Evolutionary conservation across 192 early-diverging fungal species (phyloP).

Genomic region (Pilobolus umbonatus): DNA sequence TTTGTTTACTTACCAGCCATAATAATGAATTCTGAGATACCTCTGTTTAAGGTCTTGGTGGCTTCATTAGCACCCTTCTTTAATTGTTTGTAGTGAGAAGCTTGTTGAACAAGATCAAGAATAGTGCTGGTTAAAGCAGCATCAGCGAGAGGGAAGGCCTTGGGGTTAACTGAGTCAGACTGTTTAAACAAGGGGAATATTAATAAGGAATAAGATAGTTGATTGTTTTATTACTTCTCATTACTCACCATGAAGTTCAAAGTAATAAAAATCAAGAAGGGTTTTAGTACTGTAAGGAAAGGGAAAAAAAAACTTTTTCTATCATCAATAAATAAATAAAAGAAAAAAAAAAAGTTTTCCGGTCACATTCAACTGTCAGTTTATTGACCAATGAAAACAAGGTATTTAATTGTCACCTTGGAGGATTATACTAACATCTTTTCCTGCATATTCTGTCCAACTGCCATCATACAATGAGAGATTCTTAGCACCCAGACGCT

Average conservation of each 20-base stretch:
- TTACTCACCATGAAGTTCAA: too few species aligned
- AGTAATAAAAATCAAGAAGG: too few species aligned
- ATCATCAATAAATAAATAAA: too few species aligned
- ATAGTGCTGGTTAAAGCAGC: conserved; percentile 86
- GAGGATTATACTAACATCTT: conserved; percentile 65
- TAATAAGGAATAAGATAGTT: too few species aligned
- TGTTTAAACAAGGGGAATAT: neutral
- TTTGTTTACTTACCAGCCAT: conserved; percentile 74
- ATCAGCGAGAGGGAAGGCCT: conserved; percentile 91
- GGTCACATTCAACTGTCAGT: too few species aligned
- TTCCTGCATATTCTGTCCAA: conserved; percentile 87
- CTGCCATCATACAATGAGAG: conserved; percentile 84
- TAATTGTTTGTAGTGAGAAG: conserved; percentile 98
- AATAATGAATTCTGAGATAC: conserved; percentile 98
- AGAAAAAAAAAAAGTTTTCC: too few species aligned
- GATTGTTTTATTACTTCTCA: too few species aligned
- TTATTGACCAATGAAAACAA: too few species aligned
- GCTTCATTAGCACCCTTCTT: conserved; percentile 99
- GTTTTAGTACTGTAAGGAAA: too few species aligned
- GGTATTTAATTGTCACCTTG: too few species aligned
- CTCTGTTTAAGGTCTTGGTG: conserved; percentile 98
- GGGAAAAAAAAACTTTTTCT: too few species aligned
- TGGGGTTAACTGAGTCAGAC: conserved; percentile 47
- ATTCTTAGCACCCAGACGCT: conserved; percentile 58
- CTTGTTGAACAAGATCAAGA: conserved; percentile 97